Evolutionary conservation across 352 stramenopile species (phyloP).

Genomic region (Pythium phragmiticola): DNA sequence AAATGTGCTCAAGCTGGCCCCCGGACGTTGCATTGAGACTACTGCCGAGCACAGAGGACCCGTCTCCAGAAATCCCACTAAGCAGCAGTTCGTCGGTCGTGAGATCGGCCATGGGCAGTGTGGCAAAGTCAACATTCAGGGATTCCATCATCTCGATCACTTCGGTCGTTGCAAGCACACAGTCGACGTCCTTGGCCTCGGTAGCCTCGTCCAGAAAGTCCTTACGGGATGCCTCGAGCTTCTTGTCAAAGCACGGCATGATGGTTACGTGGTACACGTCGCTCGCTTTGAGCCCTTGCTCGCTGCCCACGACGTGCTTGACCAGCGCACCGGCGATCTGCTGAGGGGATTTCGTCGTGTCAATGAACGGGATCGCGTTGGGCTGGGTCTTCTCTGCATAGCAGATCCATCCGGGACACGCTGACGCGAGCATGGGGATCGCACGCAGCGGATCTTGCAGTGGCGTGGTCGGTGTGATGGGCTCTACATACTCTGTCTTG

Average conservation of each 20-base stretch:
- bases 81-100: conserved; percentile 64
- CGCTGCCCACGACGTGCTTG: conserved; percentile 72
- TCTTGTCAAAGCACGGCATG: conserved; percentile 99
- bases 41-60: conserved; percentile 51
- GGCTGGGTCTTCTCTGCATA: conserved; percentile 97
- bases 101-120: conserved; percentile 61
- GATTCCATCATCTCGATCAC: conserved; percentile 71
- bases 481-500: conserved; percentile 69
- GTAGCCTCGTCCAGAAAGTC: conserved; percentile 73
- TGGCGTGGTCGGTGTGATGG: conserved; percentile 43
- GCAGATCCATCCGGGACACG: conserved; percentile 97
- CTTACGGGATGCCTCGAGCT: conserved; percentile 95
- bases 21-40: conserved; percentile 73
- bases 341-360: conserved; percentile 94
- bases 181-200: conserved; percentile 91
- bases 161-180: conserved; percentile 90
- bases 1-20: conserved; percentile 92
- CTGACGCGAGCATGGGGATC: conserved; percentile 94
- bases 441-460: conserved; percentile 63
- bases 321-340: conserved; percentile 90
- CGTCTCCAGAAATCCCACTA: conserved; percentile 66
- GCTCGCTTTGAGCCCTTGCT: conserved; percentile 43
- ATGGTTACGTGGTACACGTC: conserved; percentile 95
- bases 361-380: conserved; percentile 94
- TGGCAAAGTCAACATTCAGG: conserved; percentile 59